phyloP scores from a whole-genome alignment of 768 basidiomycete genomes.

The Leccinum boreale region DNA sequence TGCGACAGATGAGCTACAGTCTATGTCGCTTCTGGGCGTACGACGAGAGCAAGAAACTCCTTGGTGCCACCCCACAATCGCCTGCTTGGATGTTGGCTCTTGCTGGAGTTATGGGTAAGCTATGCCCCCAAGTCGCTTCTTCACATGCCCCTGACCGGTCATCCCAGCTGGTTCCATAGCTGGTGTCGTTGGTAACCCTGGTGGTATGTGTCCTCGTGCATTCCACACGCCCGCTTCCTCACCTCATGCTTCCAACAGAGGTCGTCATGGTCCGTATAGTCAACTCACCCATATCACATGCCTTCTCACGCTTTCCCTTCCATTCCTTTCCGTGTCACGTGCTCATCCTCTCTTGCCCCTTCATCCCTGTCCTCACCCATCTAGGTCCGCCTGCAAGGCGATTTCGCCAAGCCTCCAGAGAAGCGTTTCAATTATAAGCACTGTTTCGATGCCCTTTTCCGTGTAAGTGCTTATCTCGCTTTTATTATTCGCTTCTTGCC shows the following conservation, averaged over 20 bases:
- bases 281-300: slow-evolving; percentile 12
- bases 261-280: slow-evolving; percentile 59
- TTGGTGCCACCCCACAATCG: slow-evolving; percentile 64
- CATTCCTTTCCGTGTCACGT: slow-evolving; percentile 12
- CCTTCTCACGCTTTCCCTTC: slow-evolving; percentile 6
- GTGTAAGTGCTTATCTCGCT: slow-evolving; percentile 51
- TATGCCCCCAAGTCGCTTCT: background rate
- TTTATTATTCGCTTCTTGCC: background rate
- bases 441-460: slow-evolving; percentile 81
- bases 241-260: slow-evolving; percentile 37
- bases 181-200: slow-evolving; percentile 86
- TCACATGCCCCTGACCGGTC: background rate
- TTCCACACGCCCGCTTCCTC: background rate
- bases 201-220: slow-evolving; percentile 46
- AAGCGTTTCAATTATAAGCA: slow-evolving; percentile 90
- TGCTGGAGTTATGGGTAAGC: slow-evolving; percentile 85
- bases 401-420: slow-evolving; percentile 85
- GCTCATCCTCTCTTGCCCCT: slow-evolving; percentile 4
- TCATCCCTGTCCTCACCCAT: background rate
- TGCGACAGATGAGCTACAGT: slow-evolving; percentile 92
- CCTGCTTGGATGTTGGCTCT: slow-evolving; percentile 78
- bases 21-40: slow-evolving; percentile 93
- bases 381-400: slow-evolving; percentile 80
- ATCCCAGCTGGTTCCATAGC: slow-evolving; percentile 75
- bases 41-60: slow-evolving; percentile 82